Evolutionary conservation across 73 alveolate genomes (phyloP).

Genomic region (Effrenium voratum): DNA sequence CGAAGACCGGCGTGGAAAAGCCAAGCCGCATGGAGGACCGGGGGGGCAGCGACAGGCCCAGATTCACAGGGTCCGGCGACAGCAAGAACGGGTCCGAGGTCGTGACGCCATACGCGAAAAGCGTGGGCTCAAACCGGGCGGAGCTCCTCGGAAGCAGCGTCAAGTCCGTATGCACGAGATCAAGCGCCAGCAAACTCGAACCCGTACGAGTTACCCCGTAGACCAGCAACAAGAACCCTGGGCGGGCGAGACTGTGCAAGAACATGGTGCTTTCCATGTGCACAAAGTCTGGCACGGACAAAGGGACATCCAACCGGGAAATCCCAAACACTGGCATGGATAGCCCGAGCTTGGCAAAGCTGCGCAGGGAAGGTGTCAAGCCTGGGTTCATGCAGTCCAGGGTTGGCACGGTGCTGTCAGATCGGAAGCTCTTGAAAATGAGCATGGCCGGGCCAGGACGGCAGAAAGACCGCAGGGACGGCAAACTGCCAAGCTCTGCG

Average conservation of each 20-base stretch:
- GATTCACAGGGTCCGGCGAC: constrained; percentile 39
- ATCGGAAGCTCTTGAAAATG: constrained; percentile 51
- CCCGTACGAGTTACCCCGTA: constrained; percentile 55
- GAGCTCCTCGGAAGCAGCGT: background rate
- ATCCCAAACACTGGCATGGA: constrained; percentile 7
- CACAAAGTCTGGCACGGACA: constrained; percentile 14
- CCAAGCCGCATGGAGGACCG: constrained; percentile 40
- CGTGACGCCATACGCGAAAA: constrained; percentile 40
- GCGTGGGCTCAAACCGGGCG: background rate
- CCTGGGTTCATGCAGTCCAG: constrained; percentile 58
- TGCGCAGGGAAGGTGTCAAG: background rate
- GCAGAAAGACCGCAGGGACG: background rate
- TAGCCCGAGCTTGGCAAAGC: constrained; percentile 24
- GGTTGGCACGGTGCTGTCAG: constrained; percentile 5
- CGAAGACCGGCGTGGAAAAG: constrained; percentile 2
- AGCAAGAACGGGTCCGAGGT: background rate
- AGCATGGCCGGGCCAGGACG: constrained; percentile 30
- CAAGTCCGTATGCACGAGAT: constrained; percentile 20
- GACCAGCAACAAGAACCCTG: constrained; percentile 9
- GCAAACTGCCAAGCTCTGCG: constrained; percentile 23
- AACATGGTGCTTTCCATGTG: constrained; percentile 29
- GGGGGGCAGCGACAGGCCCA: background rate
- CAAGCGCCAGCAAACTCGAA: constrained; percentile 10
- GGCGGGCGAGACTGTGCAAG: constrained; percentile 27
- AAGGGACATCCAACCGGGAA: constrained; percentile 3